Evolutionary conservation across 2,329 filamentous ascomycete species (phyloP).

Genomic region (Calonectria pseudoturangicola): DNA sequence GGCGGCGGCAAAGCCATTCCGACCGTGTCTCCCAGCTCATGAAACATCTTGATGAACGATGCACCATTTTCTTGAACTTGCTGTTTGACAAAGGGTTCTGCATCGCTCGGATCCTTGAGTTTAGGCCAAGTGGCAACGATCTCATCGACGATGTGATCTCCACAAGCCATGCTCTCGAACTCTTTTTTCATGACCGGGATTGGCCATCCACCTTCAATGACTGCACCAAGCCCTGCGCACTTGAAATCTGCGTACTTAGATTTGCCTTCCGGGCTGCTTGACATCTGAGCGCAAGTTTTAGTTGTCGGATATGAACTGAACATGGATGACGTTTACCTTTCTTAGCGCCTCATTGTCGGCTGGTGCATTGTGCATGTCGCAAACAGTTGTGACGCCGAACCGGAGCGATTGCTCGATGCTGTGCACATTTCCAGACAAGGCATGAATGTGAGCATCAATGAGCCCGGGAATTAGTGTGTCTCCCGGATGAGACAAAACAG

Average conservation of each 20-base stretch:
- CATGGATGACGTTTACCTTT: not conserved
- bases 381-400: conserved; percentile 4
- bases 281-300: not conserved
- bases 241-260: conserved; percentile 10
- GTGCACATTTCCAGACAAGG: not conserved
- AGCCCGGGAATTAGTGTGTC: not conserved
- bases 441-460: conserved; percentile 12
- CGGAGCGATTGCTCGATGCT: conserved; percentile 9
- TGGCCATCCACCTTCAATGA: conserved; percentile 11
- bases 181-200: conserved; percentile 17
- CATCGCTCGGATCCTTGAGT: conserved; percentile 6
- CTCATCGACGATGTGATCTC: conserved; percentile 9
- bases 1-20: conserved; percentile 11
- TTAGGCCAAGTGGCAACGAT: conserved; percentile 16
- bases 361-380: conserved; percentile 12
- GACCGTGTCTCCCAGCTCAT: conserved; percentile 11
- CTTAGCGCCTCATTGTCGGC: conserved; percentile 2
- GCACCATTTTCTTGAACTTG: conserved; percentile 9
- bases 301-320: no score
- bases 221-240: conserved; percentile 13
- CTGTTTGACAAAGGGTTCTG: conserved; percentile 17
- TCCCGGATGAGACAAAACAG: not conserved
- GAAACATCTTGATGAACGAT: conserved; percentile 20
- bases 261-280: not conserved
- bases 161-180: not conserved